Evolutionary conservation across 352 stramenopile species (phyloP), one percentile per base, ranked within the genome.

Genomic region (Ophiocytium majus): DNA sequence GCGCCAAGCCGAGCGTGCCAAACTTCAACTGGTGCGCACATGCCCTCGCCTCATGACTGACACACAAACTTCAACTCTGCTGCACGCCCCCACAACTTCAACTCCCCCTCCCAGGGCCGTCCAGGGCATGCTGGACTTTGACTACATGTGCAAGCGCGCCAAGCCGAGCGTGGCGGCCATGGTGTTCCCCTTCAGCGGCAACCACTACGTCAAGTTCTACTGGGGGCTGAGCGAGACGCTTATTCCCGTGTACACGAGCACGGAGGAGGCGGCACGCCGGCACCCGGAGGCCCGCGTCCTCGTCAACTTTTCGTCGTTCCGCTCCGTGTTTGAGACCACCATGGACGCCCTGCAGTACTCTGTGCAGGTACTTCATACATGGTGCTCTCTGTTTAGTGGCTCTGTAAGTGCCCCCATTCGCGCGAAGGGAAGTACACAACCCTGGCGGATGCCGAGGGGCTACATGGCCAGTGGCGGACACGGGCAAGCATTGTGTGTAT

Each of bases 291-390:
- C 97, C 79, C 96, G 92, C 79, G 92, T 98, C 33, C 88, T 98
- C 57, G 93, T 98, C 79, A 98, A 98, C 91, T 98, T 98, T 87
- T 96, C 95, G 63, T 98, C 96, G 37, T 98, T 98, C 92, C 94
- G 96, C 37, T 98, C 94, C 36, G 96, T 98, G 43, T 98, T 94
- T 87, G 95, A 94, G 86, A 97, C 94, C 37, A 97, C 95, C 0
- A 94, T 98, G 91, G 96, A 98, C 88, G 94, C 93, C 10, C 93
- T 98, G n/a, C 91, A 97, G 81, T 95, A 93, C 90, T 96, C 93
- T 83, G 89, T 92, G 75, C 85, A 89, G 80, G 66, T 78, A 14
- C 5, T 10, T 78, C 35, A n/a, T n/a, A n/a, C n/a, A n/a, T n/a
- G n/a, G n/a, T n/a, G n/a, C n/a, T n/a, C n/a, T n/a, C n/a, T n/a